phyloP scores from a whole-genome alignment of 2,329 filamentous ascomycete genomes.

The Hirsutella thompsonii region DNA sequence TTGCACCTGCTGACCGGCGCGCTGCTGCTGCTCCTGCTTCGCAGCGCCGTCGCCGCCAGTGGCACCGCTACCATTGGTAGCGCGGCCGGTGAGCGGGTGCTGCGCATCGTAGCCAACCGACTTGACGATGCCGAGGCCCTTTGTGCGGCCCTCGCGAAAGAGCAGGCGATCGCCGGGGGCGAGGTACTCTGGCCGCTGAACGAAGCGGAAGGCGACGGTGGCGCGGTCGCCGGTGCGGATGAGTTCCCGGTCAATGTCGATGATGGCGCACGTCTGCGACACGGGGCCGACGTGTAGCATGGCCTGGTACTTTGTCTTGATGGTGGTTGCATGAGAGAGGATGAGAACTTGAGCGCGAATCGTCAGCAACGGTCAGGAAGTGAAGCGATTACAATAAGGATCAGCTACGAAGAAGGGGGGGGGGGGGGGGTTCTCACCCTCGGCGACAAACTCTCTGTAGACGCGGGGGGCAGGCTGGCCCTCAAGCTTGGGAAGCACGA shows the following conservation, averaged over 20 bases:
- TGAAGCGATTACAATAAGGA: no score
- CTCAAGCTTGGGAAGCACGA: constrained; percentile 76
- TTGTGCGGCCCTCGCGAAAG: constrained; percentile 89
- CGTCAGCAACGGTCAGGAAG: neutral
- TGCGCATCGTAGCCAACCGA: constrained; percentile 70
- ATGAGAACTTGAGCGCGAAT: constrained; percentile 57
- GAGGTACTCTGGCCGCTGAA: constrained; percentile 87
- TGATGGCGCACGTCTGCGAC: constrained; percentile 90
- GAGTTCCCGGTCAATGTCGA: constrained; percentile 91
- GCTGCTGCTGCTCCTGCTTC: constrained; percentile 1
- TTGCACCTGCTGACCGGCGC: neutral
- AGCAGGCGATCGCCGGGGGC: constrained; percentile 78
- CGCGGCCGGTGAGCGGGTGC: constrained; percentile 24
- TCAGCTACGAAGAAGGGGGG: no score
- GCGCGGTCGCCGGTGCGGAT: constrained; percentile 94
- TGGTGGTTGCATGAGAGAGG: constrained; percentile 89
- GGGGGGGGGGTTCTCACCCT: no score
- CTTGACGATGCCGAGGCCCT: constrained; percentile 91
- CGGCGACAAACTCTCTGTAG: constrained; percentile 63
- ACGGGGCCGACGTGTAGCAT: constrained; percentile 96
- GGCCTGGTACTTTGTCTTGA: constrained; percentile 92
- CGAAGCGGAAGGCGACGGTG: constrained; percentile 85
- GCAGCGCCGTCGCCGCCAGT: neutral
- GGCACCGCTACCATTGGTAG: neutral
- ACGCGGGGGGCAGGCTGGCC: constrained; percentile 58